Conservation (phyloP, 2,329 filamentous ascomycete species). For the Cadophora malorum region DNA sequence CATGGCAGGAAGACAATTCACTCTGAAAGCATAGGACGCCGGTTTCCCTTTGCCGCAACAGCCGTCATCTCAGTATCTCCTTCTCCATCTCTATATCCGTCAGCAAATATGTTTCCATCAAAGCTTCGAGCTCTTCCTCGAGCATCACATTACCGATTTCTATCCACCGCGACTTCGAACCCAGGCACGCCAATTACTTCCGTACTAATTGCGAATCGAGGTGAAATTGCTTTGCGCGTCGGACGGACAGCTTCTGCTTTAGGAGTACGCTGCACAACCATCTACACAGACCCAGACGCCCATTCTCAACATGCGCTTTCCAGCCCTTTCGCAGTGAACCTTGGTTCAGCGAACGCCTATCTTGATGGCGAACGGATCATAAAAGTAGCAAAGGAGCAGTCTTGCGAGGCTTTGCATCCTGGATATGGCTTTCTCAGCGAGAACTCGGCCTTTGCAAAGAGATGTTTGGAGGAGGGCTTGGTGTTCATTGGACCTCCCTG, state of each 20-base stretch:
- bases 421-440: slow-evolving; percentile 97
- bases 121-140: slow-evolving; percentile 40
- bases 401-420: slow-evolving; percentile 91
- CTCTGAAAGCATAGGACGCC: neutral
- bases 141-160: slow-evolving; percentile 33
- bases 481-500: slow-evolving; percentile 93
- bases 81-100: neutral
- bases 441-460: slow-evolving; percentile 87
- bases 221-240: slow-evolving; percentile 95
- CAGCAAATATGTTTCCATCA: slow-evolving; percentile 11
- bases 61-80: too few species aligned
- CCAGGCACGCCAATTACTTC: slow-evolving; percentile 66
- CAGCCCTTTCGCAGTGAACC: slow-evolving; percentile 81
- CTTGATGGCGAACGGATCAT: slow-evolving; percentile 95
- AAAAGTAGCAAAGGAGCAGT: slow-evolving; percentile 80
- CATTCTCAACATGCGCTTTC: slow-evolving; percentile 86
- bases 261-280: slow-evolving; percentile 89
- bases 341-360: slow-evolving; percentile 85
- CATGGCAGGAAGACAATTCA: neutral
- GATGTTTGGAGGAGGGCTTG: slow-evolving; percentile 87
- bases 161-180: slow-evolving; percentile 23
- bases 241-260: slow-evolving; percentile 85
- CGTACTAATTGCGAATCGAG: slow-evolving; percentile 94
- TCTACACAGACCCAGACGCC: slow-evolving; percentile 93
- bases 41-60: too few species aligned